Percentiles rank a stretch among this genome's conserved stretches.
These are phyloP conservation scores for Auxenochlorella pyrenoidosa DNA, from an alignment of 139 green algal species.

Conservation along the genomic window DNA sequence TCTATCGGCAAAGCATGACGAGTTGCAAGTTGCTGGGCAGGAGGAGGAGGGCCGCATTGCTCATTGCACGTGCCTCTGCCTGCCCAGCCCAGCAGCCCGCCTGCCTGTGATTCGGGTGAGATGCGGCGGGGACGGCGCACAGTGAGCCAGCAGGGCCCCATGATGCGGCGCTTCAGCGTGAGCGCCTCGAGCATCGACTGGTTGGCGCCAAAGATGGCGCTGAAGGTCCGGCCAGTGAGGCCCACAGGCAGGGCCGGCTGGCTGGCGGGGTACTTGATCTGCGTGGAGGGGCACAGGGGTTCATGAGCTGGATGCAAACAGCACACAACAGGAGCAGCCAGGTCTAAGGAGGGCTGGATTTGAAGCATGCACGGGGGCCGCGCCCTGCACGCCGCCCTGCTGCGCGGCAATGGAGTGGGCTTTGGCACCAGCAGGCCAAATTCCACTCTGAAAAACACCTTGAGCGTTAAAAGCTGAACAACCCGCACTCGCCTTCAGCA, in stretches of 20 bases:
- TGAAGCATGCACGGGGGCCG: too few relatives aligned
- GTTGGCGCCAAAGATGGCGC: slow-evolving; percentile 76
- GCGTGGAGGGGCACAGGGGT: neutral
- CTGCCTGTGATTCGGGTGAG: slow-evolving; percentile 36
- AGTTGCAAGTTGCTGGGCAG: neutral
- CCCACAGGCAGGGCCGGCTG: slow-evolving; percentile 69
- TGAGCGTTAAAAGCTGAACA: too few relatives aligned
- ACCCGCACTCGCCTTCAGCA: slow-evolving; percentile 84
- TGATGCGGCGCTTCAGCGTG: slow-evolving; percentile 92
- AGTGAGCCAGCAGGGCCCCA: slow-evolving; percentile 90
- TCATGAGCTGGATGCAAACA: too few relatives aligned
- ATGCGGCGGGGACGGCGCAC: slow-evolving; percentile 64
- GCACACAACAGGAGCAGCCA: too few relatives aligned
- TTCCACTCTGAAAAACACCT: too few relatives aligned
- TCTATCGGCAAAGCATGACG: too few relatives aligned
- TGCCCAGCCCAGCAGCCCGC: too few relatives aligned
- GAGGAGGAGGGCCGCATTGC: too few relatives aligned
- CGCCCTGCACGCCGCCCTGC: too few relatives aligned
- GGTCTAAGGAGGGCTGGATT: too few relatives aligned
- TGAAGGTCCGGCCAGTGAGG: slow-evolving; percentile 65
- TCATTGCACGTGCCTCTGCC: neutral
- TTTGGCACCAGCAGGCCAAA: too few relatives aligned
- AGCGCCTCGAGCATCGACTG: slow-evolving; percentile 87
- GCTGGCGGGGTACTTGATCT: slow-evolving; percentile 78
- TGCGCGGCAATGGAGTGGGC: too few relatives aligned